Evolutionary conservation across 2,329 filamentous ascomycete genomes (phyloP).

Genomic region (Ceratocystis alfenasii): DNA sequence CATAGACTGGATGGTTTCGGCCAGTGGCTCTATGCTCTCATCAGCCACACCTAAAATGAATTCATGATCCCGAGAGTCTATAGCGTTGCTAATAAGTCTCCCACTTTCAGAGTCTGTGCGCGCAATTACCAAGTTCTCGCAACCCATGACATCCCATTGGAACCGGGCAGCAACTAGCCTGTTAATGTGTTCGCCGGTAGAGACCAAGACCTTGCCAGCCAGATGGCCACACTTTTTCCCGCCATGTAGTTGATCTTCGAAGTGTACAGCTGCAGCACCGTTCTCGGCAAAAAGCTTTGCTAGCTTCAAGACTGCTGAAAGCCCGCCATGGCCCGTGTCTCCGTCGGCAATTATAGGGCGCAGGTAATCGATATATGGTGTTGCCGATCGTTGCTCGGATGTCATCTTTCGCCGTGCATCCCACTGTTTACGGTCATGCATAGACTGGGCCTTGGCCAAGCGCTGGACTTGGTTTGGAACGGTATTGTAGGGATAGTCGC

Average conservation of each 20-base stretch:
- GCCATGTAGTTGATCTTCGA: conserved; percentile 94
- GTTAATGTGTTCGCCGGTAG: conserved; percentile 91
- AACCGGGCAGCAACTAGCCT: conserved; percentile 82
- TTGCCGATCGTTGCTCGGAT: conserved; percentile 56
- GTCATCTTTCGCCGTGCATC: conserved; percentile 70
- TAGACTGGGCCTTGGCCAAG: conserved; percentile 87
- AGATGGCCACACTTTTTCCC: conserved; percentile 98
- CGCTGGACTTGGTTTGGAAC: conserved; percentile 97
- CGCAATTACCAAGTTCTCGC: conserved; percentile 87
- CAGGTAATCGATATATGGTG: conserved; percentile 82
- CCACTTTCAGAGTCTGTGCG: conserved; percentile 93
- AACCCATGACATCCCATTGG: conserved; percentile 97
- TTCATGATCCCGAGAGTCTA: conserved; percentile 91
- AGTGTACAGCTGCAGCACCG: conserved; percentile 89
- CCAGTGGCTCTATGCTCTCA: conserved; percentile 60
- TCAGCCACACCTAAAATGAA: conserved; percentile 85
- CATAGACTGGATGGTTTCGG: conserved; percentile 83
- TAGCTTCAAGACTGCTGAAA: conserved; percentile 87
- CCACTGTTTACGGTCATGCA: conserved; percentile 95
- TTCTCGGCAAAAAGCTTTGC: conserved; percentile 97
- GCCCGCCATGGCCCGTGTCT: conserved; percentile 86
- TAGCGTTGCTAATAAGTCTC: conserved; percentile 74
- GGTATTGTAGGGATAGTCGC: conserved; percentile 98
- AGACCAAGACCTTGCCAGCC: conserved; percentile 90
- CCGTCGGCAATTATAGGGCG: conserved; percentile 92